Base-by-base conservation (phyloP, 164 flowering plant species). In the Chimonanthus praecox region DNA sequence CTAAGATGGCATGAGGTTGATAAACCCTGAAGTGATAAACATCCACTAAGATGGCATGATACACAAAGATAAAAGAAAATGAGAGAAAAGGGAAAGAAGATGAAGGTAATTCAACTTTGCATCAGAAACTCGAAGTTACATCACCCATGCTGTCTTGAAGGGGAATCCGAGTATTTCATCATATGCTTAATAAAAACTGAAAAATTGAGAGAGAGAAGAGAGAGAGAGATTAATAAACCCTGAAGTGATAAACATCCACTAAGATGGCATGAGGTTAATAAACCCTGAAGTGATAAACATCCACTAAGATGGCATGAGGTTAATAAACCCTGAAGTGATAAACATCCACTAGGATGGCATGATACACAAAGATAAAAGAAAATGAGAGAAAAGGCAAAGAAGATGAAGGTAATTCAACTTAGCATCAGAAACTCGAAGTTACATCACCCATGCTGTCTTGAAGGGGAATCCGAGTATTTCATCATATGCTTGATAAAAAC, bases 401-500 rank as follows among this genome's bases (percentile, higher is more conserved):
- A 51, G 49, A 49, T 20, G 47, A 70, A 15, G 21, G n/a, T 33
- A 33, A 33, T 33, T 33, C 33, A 33, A 4, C 4, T 16, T 69
- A 64, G 78, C 78, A 75, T 75, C 78, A 75, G 73, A 71, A 64
- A 75, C 78, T 87, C 87, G 88, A 79, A 70, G 45, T 85, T 74
- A 67, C 96, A 90, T 90, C 96, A 89, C 80, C 88, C 96, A 81
- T n/a, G 45, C 73, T 33, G 87, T 88, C 90, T 70, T 83, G 92
- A 90, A 89, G 95, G 95, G 95, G 92, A 90, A 90, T 89, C 95
- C 92, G 88, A 90, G 89, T 82, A 74, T 6, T 46, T 88, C 92
- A 70, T 90, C 95, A 87, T 80, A 47, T 86, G 89, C 90, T 67
- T 62, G 68, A 61, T 58, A 5, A 61, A 7, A 58, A 7, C 60